These are phyloP conservation scores for Penicillium psychrosexuale DNA, from an alignment of 2,329 filamentous ascomycete species.

Conservation along the genomic window DNA sequence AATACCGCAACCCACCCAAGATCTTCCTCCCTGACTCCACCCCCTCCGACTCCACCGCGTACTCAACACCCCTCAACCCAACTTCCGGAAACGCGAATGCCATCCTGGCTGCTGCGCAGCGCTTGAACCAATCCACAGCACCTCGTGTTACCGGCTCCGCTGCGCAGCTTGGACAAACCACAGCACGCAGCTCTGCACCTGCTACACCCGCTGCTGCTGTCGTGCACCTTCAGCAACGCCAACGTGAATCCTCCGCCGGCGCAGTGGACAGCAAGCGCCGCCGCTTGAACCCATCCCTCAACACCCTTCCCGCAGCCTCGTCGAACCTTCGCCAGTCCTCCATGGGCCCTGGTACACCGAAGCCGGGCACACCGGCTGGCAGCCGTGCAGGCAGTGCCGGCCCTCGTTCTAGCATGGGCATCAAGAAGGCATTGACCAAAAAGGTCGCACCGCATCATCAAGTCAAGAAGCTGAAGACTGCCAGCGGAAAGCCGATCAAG, in stretches of 20 bases:
- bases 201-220: slow-evolving; percentile 43
- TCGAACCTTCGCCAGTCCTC: slow-evolving; percentile 60
- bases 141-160: slow-evolving; percentile 33
- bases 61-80: slow-evolving; percentile 50
- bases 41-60: slow-evolving; percentile 43
- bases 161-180: slow-evolving; percentile 39
- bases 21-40: slow-evolving; percentile 49
- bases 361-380: slow-evolving; percentile 53
- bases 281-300: slow-evolving; percentile 53
- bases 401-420: slow-evolving; percentile 43
- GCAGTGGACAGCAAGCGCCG: slow-evolving; percentile 58
- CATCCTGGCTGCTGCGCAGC: slow-evolving; percentile 52
- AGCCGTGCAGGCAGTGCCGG: slow-evolving; percentile 59
- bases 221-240: slow-evolving; percentile 44
- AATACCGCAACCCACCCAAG: slow-evolving; percentile 46
- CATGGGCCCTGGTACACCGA: slow-evolving; percentile 62
- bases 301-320: slow-evolving; percentile 53
- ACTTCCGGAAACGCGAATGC: slow-evolving; percentile 56
- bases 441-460: slow-evolving; percentile 56
- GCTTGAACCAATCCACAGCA: slow-evolving; percentile 41
- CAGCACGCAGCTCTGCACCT: slow-evolving; percentile 44
- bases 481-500: slow-evolving; percentile 40
- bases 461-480: slow-evolving; percentile 40
- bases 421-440: slow-evolving; percentile 50
- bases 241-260: slow-evolving; percentile 55